Evolutionary conservation across 768 basidiomycete genomes (phyloP).

Genomic region (Hericium alpestre): DNA sequence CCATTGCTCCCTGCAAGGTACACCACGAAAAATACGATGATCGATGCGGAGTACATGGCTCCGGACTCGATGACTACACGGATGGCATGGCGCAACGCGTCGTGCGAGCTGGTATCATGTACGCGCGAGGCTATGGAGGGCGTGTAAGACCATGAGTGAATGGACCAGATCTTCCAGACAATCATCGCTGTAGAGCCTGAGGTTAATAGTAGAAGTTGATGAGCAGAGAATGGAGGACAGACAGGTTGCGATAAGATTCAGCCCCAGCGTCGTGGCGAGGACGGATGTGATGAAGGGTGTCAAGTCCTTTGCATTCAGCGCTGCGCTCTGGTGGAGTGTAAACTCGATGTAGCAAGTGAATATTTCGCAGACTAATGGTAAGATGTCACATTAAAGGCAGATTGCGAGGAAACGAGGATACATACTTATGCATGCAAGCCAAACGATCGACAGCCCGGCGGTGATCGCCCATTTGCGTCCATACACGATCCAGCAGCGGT

Average conservation of each 20-base stretch:
- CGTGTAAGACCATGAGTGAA: neutral
- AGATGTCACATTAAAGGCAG: too few relatives aligned
- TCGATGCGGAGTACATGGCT: too few relatives aligned
- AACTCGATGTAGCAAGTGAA: constrained; percentile 6
- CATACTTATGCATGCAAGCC: constrained; percentile 11
- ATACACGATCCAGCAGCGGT: constrained; percentile 19
- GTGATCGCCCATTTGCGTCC: constrained; percentile 12
- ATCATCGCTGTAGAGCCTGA: neutral
- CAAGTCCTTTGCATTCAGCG: neutral
- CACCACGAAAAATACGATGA: too few relatives aligned
- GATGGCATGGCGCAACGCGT: constrained; percentile 11
- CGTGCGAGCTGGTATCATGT: neutral
- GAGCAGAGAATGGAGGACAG: neutral
- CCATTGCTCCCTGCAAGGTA: too few relatives aligned
- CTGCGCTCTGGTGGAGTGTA: neutral
- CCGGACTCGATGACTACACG: constrained; percentile 4
- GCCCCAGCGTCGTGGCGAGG: neutral
- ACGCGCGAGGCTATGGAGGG: neutral
- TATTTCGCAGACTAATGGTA: constrained; percentile 4
- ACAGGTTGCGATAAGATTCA: constrained; percentile 1
- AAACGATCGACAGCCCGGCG: constrained; percentile 12
- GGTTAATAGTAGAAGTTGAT: too few relatives aligned
- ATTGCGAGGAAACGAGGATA: neutral
- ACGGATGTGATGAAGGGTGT: neutral
- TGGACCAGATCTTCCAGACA: neutral